phyloP scores from a whole-genome alignment of 2,329 filamentous ascomycete species.

The Aplosporella prunicola region DNA sequence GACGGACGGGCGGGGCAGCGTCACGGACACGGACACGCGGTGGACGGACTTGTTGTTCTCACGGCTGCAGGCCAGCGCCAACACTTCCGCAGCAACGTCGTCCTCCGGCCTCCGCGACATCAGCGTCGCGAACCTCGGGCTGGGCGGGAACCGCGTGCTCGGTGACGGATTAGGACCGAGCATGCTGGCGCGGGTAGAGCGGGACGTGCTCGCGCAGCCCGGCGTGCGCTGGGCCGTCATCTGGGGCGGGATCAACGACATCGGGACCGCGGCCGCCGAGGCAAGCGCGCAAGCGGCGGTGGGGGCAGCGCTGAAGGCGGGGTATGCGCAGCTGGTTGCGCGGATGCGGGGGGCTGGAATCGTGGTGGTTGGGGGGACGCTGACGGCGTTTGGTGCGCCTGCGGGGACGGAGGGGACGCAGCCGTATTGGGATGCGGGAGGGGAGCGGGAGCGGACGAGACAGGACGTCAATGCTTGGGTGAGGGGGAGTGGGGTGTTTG shows the following conservation, averaged over 20 bases:
- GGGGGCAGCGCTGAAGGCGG: slow-evolving; percentile 44
- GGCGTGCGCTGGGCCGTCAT: slow-evolving; percentile 53
- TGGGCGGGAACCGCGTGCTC: slow-evolving; percentile 56
- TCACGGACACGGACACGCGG: slow-evolving; percentile 50
- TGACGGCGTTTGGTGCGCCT: slow-evolving; percentile 51
- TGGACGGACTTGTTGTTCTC: slow-evolving; percentile 23
- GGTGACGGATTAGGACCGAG: slow-evolving; percentile 54
- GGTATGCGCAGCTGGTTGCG: slow-evolving; percentile 49
- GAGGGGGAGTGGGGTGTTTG: slow-evolving; percentile 45
- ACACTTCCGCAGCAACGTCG: slow-evolving; percentile 42
- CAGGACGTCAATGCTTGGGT: slow-evolving; percentile 54
- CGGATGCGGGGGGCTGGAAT: slow-evolving; percentile 47
- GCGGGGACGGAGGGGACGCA: slow-evolving; percentile 31
- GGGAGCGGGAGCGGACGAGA: slow-evolving; percentile 45
- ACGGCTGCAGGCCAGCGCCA: slow-evolving; percentile 17
- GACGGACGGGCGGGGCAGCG: slow-evolving; percentile 54
- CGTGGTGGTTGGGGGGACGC: slow-evolving; percentile 53
- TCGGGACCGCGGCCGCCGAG: slow-evolving; percentile 44
- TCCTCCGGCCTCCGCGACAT: slow-evolving; percentile 37
- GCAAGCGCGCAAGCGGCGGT: slow-evolving; percentile 37
- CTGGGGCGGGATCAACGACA: slow-evolving; percentile 62
- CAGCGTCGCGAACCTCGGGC: slow-evolving; percentile 54
- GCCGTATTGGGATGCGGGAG: slow-evolving; percentile 42
- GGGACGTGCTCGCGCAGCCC: slow-evolving; percentile 52
- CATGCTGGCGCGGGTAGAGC: slow-evolving; percentile 49